These are phyloP conservation scores for Malassezia nana DNA, from an alignment of 1,284 basidiomycete species.

Conservation along the genomic window DNA sequence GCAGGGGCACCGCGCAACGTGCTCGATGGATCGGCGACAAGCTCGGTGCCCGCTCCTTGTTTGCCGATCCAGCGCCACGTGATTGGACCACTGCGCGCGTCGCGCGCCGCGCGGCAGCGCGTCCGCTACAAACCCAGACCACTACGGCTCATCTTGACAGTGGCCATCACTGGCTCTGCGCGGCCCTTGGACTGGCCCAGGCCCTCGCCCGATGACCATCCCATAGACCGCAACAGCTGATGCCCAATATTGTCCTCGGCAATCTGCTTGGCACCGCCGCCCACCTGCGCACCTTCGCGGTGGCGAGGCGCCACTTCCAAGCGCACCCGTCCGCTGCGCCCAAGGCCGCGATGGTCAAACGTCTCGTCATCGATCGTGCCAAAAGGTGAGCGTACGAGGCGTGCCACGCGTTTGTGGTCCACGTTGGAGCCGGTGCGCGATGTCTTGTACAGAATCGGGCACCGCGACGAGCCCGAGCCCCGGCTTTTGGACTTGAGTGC, in stretches of 20 bases:
- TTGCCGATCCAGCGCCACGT: background rate
- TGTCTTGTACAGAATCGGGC: slow-evolving; percentile 44
- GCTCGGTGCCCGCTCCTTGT: background rate
- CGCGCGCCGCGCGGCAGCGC: background rate
- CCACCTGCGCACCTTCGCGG: slow-evolving; percentile 40
- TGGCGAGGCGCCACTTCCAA: slow-evolving; percentile 27
- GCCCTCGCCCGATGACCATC: slow-evolving; percentile 41
- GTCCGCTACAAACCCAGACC: slow-evolving; percentile 28
- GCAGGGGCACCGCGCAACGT: background rate
- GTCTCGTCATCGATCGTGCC: slow-evolving; percentile 26
- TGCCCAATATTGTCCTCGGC: slow-evolving; percentile 45
- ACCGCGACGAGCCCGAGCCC: slow-evolving; percentile 33
- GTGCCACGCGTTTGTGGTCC: slow-evolving; percentile 25
- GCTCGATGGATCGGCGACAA: background rate
- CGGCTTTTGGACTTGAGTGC: slow-evolving; percentile 29
- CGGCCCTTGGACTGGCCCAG: slow-evolving; percentile 37
- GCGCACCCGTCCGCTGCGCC: slow-evolving; percentile 12
- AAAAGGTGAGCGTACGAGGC: slow-evolving; percentile 25
- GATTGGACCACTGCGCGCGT: background rate
- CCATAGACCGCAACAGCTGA: slow-evolving; percentile 40
- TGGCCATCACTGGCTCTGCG: slow-evolving; percentile 39
- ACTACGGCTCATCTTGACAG: slow-evolving; percentile 37
- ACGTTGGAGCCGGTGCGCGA: slow-evolving; percentile 22
- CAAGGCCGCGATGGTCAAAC: slow-evolving; percentile 18
- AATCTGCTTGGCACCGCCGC: slow-evolving; percentile 40